These are phyloP conservation scores for Heliosperma pusillum DNA, from an alignment of 148 eudicot species.

Conservation along the genomic window DNA sequence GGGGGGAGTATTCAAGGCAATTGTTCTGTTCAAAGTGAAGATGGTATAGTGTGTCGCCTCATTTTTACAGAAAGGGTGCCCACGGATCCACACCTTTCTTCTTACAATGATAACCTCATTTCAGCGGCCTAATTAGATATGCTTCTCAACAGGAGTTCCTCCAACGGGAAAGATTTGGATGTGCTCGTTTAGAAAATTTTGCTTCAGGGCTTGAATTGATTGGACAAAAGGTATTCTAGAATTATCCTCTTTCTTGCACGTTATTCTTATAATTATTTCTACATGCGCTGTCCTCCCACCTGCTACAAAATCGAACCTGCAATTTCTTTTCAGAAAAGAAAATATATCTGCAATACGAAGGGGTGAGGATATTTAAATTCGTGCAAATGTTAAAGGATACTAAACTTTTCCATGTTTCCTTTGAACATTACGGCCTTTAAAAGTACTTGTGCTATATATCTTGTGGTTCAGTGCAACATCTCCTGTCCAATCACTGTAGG, in stretches of 20 bases:
- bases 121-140: conserved; percentile 17
- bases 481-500: background rate
- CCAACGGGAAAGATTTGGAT: conserved; percentile 85
- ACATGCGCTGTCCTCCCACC: too few species aligned
- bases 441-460: background rate
- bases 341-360: background rate
- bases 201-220: conserved; percentile 84
- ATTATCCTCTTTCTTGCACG: conserved; percentile 10
- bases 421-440: background rate
- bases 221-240: conserved; percentile 62
- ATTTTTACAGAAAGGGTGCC: background rate
- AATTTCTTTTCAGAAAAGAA: too few species aligned
- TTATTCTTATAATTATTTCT: background rate
- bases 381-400: background rate
- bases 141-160: conserved; percentile 68
- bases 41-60: background rate
- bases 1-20: background rate
- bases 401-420: background rate
- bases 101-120: background rate
- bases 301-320: too few species aligned
- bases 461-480: background rate
- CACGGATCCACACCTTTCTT: background rate
- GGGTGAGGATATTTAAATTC: background rate
- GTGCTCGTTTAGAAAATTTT: conserved; percentile 94
- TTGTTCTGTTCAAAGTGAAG: background rate